A percentile compares a stretch with the other conserved stretches of the same genome.
These are phyloP conservation scores for Adiantum capillusveneris DNA, from an alignment of 75 land plant genomes.

Conservation along the genomic window DNA sequence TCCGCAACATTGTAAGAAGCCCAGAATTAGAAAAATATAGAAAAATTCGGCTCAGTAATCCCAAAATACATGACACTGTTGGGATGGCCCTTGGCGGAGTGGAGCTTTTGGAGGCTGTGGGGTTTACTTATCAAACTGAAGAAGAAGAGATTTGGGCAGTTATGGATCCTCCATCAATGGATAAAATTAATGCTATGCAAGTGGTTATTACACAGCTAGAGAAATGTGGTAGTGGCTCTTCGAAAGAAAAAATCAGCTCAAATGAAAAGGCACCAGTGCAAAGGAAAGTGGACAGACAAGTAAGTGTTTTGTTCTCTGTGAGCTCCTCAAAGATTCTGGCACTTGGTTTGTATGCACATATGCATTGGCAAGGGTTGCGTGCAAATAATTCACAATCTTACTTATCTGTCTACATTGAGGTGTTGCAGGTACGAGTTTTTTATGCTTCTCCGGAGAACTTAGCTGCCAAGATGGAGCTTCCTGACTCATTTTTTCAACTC, in stretches of 20 bases:
- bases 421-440: conserved; percentile 58
- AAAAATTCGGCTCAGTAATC: conserved; percentile 61
- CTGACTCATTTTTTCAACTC: conserved; percentile 66
- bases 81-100: conserved; percentile 55
- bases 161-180: conserved; percentile 54
- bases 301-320: conserved; percentile 9
- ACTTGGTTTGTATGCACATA: too few relatives aligned
- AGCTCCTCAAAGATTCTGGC: too few relatives aligned
- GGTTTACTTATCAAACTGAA: conserved; percentile 54
- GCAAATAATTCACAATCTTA: too few relatives aligned
- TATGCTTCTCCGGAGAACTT: conserved; percentile 58
- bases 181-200: conserved; percentile 23
- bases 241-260: background rate
- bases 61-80: conserved; percentile 62
- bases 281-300: conserved; percentile 65
- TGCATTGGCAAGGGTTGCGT: too few relatives aligned
- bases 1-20: conserved; percentile 56
- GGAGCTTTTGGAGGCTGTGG: conserved; percentile 61
- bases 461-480: conserved; percentile 64
- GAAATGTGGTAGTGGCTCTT: conserved; percentile 1
- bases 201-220: conserved; percentile 36
- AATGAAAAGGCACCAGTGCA: conserved; percentile 14
- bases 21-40: conserved; percentile 62
- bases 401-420: too few relatives aligned
- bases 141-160: conserved; percentile 59